A percentile compares a stretch with the other conserved stretches of the same genome.
phyloP scores from a whole-genome alignment of 2,329 filamentous ascomycete genomes.

The Lasiodiplodia gonubiensis region DNA sequence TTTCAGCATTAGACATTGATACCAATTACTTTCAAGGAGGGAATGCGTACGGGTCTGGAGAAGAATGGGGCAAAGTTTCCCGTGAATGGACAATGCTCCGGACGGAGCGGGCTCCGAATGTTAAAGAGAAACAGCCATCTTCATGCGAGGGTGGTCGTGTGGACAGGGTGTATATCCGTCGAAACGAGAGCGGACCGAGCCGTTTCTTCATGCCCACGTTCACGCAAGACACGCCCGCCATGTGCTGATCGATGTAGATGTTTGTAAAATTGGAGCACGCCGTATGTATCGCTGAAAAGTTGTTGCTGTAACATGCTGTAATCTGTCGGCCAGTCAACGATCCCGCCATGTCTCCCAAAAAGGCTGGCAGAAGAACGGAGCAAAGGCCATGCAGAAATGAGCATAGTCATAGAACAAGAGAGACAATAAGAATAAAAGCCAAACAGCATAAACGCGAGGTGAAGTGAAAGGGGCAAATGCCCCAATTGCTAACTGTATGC shows the following conservation, averaged over 20 bases:
- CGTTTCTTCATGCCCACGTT: conserved; percentile 23
- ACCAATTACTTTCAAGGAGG: neutral
- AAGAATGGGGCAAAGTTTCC: conserved; percentile 6
- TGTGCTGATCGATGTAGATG: conserved; percentile 19
- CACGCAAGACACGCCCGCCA: conserved; percentile 15
- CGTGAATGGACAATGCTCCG: conserved; percentile 4
- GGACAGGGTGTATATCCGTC: conserved; percentile 9
- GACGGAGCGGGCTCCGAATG: conserved; percentile 3
- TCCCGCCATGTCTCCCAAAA: conserved; percentile 20
- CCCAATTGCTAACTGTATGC: conserved; percentile 22
- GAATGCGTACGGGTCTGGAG: conserved; percentile 13
- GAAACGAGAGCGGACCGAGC: conserved; percentile 14
- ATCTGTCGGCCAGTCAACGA: conserved; percentile 25
- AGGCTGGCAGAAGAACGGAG: conserved; percentile 13
- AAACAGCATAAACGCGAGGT: neutral
- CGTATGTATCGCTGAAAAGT: conserved; percentile 23
- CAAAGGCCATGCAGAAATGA: conserved; percentile 11
- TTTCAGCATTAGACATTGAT: conserved; percentile 5
- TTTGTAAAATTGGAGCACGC: conserved; percentile 24
- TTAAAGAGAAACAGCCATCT: neutral
- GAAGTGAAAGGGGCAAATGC: conserved; percentile 7
- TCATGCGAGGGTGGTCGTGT: neutral
- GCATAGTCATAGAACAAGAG: conserved; percentile 7
- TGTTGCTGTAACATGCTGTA: conserved; percentile 19
- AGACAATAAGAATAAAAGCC: neutral